Evolutionary conservation across 2,329 filamentous ascomycete genomes (phyloP).

Genomic region (Diatrype stigma): DNA sequence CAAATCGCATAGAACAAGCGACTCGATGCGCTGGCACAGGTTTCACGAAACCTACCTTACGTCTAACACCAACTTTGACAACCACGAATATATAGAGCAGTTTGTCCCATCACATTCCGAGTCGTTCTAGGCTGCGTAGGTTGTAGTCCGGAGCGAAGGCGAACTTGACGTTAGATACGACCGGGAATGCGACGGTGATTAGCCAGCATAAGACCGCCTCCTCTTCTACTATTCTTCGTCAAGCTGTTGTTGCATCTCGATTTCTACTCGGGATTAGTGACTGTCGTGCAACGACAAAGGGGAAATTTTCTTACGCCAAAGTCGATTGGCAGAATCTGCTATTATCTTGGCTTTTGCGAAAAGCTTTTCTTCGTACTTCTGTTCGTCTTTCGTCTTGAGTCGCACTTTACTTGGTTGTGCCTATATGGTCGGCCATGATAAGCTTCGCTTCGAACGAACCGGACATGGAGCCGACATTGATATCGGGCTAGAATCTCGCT

Average conservation of each 20-base stretch:
- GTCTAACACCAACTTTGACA: background rate
- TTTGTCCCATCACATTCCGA: background rate
- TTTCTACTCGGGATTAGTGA: conserved; percentile 31
- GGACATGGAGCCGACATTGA: background rate
- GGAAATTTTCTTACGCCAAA: conserved; percentile 56
- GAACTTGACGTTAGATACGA: background rate
- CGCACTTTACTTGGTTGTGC: conserved; percentile 64
- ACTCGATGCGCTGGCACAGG: background rate
- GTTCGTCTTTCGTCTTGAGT: conserved; percentile 51
- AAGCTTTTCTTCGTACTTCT: conserved; percentile 61
- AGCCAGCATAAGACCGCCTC: background rate
- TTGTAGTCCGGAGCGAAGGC: background rate
- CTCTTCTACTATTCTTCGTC: conserved; percentile 38
- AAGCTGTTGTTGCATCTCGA: conserved; percentile 48
- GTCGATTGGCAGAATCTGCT: conserved; percentile 60
- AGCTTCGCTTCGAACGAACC: conserved; percentile 6
- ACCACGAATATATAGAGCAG: background rate
- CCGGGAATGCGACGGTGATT: background rate
- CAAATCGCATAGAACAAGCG: background rate
- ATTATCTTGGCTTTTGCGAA: conserved; percentile 65
- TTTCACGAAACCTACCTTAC: background rate
- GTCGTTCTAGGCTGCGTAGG: background rate
- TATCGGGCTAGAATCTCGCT: conserved; percentile 12
- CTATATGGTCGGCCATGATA: conserved; percentile 34
- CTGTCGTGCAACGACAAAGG: conserved; percentile 2